Conservation (phyloP, 176 grass and related monocot species). For the Bonia amplexicaulis region DNA sequence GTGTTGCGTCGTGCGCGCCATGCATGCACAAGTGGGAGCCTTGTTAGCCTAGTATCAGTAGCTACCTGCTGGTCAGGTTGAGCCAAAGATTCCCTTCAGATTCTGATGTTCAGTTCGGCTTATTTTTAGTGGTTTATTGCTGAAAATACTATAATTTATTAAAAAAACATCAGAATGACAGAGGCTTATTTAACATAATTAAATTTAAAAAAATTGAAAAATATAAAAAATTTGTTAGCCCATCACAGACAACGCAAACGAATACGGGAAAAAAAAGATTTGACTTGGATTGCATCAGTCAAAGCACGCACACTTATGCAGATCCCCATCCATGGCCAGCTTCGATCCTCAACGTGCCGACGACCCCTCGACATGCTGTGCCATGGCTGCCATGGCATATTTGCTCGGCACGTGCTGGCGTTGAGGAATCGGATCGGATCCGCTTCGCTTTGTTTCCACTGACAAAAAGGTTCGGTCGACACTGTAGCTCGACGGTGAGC, state of each 20-base stretch:
- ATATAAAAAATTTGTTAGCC: no score
- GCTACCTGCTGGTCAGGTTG: background rate
- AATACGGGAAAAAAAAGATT: no score
- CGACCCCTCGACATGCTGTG: background rate
- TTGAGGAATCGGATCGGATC: background rate
- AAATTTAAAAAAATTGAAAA: no score
- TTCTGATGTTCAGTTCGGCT: no score
- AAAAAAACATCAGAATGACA: no score
- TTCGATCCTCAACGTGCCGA: background rate
- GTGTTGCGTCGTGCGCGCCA: background rate
- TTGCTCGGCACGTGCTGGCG: background rate
- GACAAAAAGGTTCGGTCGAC: background rate
- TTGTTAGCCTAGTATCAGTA: no score
- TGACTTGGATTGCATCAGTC: background rate
- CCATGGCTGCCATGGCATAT: background rate
- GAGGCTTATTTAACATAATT: no score
- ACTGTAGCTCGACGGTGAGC: background rate
- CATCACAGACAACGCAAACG: no score
- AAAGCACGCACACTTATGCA: background rate
- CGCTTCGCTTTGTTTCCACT: background rate
- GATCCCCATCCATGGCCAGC: background rate
- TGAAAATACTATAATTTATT: no score
- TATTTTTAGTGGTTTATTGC: no score
- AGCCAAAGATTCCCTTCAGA: conserved; percentile 35
- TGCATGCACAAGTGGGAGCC: no score